A percentile compares a stretch with the other conserved stretches of the same genome.
phyloP scores from a whole-genome alignment of 306 rosid species.

The Neltuma alba region DNA sequence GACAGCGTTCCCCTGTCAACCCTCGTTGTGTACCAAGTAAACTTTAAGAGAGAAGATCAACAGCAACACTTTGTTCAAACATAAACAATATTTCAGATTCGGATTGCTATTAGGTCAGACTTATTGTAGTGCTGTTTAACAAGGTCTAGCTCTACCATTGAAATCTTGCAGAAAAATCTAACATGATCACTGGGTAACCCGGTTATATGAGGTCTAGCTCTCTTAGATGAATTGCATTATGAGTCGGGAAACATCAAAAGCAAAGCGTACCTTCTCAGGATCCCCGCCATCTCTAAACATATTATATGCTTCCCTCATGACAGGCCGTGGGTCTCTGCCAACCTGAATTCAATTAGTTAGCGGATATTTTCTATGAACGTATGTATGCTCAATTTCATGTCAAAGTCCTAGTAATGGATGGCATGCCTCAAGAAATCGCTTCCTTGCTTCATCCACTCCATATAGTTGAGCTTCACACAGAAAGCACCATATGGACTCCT shows the following conservation, averaged over 20 bases:
- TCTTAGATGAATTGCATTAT: not conserved
- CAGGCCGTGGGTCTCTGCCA: conserved; percentile 78
- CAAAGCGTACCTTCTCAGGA: conserved; percentile 70
- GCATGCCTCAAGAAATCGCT: conserved; percentile 76
- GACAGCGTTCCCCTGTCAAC: too few species aligned
- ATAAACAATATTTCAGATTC: too few species aligned
- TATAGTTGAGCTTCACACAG: conserved; percentile 87
- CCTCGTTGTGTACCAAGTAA: too few species aligned
- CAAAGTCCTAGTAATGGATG: not conserved
- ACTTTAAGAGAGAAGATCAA: too few species aligned
- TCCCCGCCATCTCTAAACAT: conserved; percentile 90
- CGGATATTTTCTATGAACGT: not conserved
- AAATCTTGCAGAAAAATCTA: too few species aligned
- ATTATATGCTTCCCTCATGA: conserved; percentile 76
- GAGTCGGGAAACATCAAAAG: conserved; percentile 22
- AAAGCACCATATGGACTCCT: conserved; percentile 95
- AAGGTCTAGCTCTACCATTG: too few species aligned
- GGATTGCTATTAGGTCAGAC: too few species aligned
- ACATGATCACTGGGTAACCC: conserved; percentile 16
- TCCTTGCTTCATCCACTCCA: conserved; percentile 82
- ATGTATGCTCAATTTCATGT: not conserved
- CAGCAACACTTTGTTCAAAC: too few species aligned
- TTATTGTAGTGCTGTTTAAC: too few species aligned
- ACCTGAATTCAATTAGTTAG: conserved; percentile 61
- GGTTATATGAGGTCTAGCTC: not conserved